Evolutionary conservation across 345 rosid genomes (phyloP).

Genomic region (Citropsis articulata): DNA sequence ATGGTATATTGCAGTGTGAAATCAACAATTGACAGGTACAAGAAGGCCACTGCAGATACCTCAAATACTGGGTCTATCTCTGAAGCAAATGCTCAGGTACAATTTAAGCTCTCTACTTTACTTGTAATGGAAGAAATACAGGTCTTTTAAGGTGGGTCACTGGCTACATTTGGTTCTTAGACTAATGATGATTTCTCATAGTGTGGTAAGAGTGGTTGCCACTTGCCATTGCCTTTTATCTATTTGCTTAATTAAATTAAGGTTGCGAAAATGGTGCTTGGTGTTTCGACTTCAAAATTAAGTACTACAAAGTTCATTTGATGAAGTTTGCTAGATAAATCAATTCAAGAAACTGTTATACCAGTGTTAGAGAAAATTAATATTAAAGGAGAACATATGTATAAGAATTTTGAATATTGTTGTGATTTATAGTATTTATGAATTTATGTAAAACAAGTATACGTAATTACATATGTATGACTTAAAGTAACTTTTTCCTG

Average conservation of each 20-base stretch:
- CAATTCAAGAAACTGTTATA: neutral
- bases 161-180: neutral
- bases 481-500: too few relatives aligned
- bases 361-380: neutral
- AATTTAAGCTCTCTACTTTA: neutral
- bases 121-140: neutral
- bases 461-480: too few relatives aligned
- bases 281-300: neutral
- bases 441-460: neutral
- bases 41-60: conserved; percentile 69
- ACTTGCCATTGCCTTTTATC: neutral
- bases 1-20: conserved; percentile 62
- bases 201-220: neutral
- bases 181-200: neutral
- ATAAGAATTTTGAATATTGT: neutral
- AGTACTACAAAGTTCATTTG: neutral
- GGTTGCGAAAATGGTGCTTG: neutral
- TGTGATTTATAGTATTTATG: neutral
- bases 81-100: conserved; percentile 90
- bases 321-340: neutral
- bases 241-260: neutral
- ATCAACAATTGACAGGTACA: conserved; percentile 91
- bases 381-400: neutral
- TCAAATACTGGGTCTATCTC: conserved; percentile 66
- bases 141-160: too few relatives aligned